Base-by-base conservation (phyloP, 1,139 yeast genomes). In the Yamadazyma spencermartinsiae region DNA sequence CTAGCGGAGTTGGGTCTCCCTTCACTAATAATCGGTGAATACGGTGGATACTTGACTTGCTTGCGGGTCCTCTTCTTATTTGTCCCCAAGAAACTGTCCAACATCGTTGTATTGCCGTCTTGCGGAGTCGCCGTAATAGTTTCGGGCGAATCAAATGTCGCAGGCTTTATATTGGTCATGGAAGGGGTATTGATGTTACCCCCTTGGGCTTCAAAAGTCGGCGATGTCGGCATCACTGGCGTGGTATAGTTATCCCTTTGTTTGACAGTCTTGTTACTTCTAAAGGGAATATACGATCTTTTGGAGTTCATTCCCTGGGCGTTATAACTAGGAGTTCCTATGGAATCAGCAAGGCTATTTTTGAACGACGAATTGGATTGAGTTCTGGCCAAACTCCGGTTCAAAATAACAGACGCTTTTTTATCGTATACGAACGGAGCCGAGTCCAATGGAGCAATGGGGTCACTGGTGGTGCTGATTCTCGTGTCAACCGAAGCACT, bases 371-470 rank as follows among this genome's bases (percentile, higher is more conserved):
- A 69, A 35, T 80, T 82, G 1, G 95, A 84, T 14, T 86, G 82
- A 0, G 89, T 81, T 45, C 90, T 65, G 1, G 88, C 88, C 56
- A 86, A 70, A 44, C 89, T 83, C 45, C 85, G 70, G 55, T 85
- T 85, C 54, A 86, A 68, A 39, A 86, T 83, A 12, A 80, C 78
- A 13, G 87, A 82, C 2, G 83, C 95, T 61, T 83, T 84, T 58
- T 82, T 85, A 57, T 82, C 95, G 58, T 83, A 87, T 1, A 83
- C 77, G 52, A 76, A 87, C 4, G 92, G 95, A 9, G 83, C 90
- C 4, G 86, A 79, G 45, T 84, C 90, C 54, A 76, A 73, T 8
- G 82, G 72, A 19, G 72, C 68, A 20, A 64, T 66, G 3, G 71
- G 60, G 34, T 72, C 73, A 35, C 61, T 59, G 1, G 63, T 53